phyloP scores from a whole-genome alignment of 2,329 filamentous ascomycete species.

The Trichoderma oligosporum region DNA sequence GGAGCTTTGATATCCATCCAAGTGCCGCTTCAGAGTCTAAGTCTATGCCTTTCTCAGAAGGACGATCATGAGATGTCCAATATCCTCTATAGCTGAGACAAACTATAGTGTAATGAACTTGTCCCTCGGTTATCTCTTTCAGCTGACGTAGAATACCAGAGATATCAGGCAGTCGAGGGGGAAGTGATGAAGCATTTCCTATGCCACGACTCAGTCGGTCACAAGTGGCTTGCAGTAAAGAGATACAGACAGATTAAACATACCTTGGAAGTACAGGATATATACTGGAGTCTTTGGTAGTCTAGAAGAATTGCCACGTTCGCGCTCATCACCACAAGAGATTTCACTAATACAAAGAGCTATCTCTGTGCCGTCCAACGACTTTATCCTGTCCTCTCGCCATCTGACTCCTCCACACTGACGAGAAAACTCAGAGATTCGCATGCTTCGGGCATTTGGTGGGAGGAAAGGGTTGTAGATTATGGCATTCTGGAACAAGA shows the following conservation, averaged over 20 bases:
- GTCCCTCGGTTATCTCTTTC: slow-evolving; percentile 34
- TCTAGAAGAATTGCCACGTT: slow-evolving; percentile 6
- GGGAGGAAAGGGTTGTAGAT: slow-evolving; percentile 77
- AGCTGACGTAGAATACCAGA: slow-evolving; percentile 50
- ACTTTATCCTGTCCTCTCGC: slow-evolving; percentile 58
- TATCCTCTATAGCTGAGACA: slow-evolving; percentile 67
- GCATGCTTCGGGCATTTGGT: slow-evolving; percentile 65
- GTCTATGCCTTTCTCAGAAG: slow-evolving; percentile 67
- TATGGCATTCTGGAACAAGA: slow-evolving; percentile 75
- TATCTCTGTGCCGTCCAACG: slow-evolving; percentile 63
- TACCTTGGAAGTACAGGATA: slow-evolving; percentile 56
- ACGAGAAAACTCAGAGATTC: slow-evolving; percentile 58
- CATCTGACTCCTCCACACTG: slow-evolving; percentile 62
- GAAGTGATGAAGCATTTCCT: slow-evolving; percentile 59
- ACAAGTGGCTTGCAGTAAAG: neutral
- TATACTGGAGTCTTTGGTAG: slow-evolving; percentile 41
- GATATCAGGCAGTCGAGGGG: slow-evolving; percentile 54
- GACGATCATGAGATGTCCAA: slow-evolving; percentile 71
- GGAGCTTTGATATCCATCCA: slow-evolving; percentile 53
- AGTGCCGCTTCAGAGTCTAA: slow-evolving; percentile 63
- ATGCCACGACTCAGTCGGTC: neutral
- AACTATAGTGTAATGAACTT: slow-evolving; percentile 45
- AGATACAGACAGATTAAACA: slow-evolving; percentile 11
- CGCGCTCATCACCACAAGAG: slow-evolving; percentile 2
- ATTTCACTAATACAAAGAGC: slow-evolving; percentile 54